Evolutionary conservation across 768 basidiomycete genomes (phyloP), one percentile per base, ranked within the genome.

Genomic region (Suillus spraguei): DNA sequence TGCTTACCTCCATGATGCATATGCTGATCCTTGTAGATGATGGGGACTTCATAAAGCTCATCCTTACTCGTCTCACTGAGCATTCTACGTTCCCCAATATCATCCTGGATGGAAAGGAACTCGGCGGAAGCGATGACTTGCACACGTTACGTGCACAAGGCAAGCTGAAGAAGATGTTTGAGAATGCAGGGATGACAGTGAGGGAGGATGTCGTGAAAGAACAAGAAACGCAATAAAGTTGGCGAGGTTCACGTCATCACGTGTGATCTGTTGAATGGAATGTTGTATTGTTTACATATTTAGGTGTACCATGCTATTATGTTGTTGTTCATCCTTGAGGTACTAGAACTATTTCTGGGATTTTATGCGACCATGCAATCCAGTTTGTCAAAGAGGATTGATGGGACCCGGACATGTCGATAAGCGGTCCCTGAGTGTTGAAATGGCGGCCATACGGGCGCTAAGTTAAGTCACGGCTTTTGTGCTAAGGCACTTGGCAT

Each of bases 41-140:
- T 68, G 78, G 81, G 1, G 76, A 79, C 10, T 77, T 85, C 35
- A 80, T 94, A 65, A 93, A 94, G 73, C 74, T 78, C 11, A 76
- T 94, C 36, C 77, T 94, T 55, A 79, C 78, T 10, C 86, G 91
- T 42, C 74, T 93, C 36, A 94, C 92, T 2, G 75, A 77, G 3
- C 89, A 81, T 16, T 73, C 81, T 8, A 94, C 92, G 4, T 92
- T 93, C 71, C 92, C 92, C 1, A 94, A 94, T 65, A 77, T 91
- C 60, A 67, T 94, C 33, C 69, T 94, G 14, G 79, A 80, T 22
- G 91, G 91, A 10, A 79, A 76, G 54, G 85, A 85, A 7, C 77
- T 91, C 3, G 88, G 89, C 11, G 91, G 91, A 39, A 87, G 82
- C 1, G 90, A 91, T 66, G 80, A 86, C 24, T 74, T 92, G 17